These are phyloP conservation scores for Leccinum olivaceopallidum DNA, from an alignment of 768 basidiomycete species.

Conservation along the genomic window DNA sequence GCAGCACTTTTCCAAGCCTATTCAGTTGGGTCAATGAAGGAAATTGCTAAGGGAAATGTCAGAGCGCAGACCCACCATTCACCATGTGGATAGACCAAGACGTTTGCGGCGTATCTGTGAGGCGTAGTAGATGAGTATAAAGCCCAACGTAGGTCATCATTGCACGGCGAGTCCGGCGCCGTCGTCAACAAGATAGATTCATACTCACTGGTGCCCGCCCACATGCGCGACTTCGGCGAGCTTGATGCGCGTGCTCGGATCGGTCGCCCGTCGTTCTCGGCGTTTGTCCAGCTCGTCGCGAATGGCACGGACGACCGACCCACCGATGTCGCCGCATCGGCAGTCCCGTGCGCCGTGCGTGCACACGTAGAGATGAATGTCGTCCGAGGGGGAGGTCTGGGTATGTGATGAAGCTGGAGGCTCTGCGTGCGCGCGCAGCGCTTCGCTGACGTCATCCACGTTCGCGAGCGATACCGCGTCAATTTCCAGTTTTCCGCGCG, in stretches of 20 bases:
- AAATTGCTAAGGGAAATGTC: not conserved
- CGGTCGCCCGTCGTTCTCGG: conserved; percentile 26
- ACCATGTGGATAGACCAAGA: conserved; percentile 67
- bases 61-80: conserved; percentile 55
- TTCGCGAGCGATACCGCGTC: conserved; percentile 49
- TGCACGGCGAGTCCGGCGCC: not conserved
- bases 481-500: conserved; percentile 50
- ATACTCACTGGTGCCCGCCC: conserved; percentile 76
- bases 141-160: not conserved
- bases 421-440: conserved; percentile 33
- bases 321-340: conserved; percentile 70
- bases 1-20: conserved; percentile 65
- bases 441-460: conserved; percentile 45
- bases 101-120: conserved; percentile 43
- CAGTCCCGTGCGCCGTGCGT: conserved; percentile 81
- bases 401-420: conserved; percentile 18
- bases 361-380: conserved; percentile 63
- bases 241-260: conserved; percentile 37
- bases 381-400: conserved; percentile 15
- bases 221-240: conserved; percentile 76
- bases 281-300: conserved; percentile 49
- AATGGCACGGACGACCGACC: conserved; percentile 54
- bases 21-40: not conserved
- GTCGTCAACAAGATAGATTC: conserved; percentile 8
- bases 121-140: not conserved